Conservation (phyloP, 768 basidiomycete species). For the Auricularia cornea region DNA sequence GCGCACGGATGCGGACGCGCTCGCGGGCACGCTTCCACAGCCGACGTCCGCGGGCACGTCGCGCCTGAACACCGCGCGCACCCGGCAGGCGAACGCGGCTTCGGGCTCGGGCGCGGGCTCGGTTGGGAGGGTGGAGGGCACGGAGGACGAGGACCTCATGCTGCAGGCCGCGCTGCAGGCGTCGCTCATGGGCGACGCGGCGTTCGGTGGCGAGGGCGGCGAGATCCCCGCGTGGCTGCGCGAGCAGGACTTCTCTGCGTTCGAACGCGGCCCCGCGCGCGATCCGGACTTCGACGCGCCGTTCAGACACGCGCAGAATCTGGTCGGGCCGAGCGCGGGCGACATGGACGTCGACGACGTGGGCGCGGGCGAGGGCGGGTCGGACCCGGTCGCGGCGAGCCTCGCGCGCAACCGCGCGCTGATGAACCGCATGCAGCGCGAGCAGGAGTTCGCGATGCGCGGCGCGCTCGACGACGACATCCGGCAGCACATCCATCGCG, state of each 20-base stretch:
- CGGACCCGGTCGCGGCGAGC: conserved; percentile 62
- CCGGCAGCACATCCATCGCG: background rate
- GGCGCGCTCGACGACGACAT: conserved; percentile 45
- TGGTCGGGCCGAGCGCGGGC: background rate
- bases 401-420: conserved; percentile 53
- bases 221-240: background rate
- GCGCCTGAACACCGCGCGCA: conserved; percentile 5
- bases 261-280: conserved; percentile 6
- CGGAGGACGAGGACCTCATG: conserved; percentile 82
- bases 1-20: conserved; percentile 60
- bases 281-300: conserved; percentile 4
- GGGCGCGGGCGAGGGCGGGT: conserved; percentile 15
- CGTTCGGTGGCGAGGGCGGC: background rate
- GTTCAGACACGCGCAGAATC: background rate
- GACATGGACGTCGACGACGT: conserved; percentile 7
- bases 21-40: conserved; percentile 57
- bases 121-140: conserved; percentile 17
- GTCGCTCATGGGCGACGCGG: conserved; percentile 40
- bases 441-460: conserved; percentile 60
- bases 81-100: conserved; percentile 5
- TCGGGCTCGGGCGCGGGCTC: background rate
- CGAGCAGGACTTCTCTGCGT: conserved; percentile 6
- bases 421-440: conserved; percentile 52
- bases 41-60: conserved; percentile 27
- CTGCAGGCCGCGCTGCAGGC: conserved; percentile 84